Evolutionary conservation across 192 early-diverging fungal species (phyloP).

Genomic region (Linnemannia zychae): DNA sequence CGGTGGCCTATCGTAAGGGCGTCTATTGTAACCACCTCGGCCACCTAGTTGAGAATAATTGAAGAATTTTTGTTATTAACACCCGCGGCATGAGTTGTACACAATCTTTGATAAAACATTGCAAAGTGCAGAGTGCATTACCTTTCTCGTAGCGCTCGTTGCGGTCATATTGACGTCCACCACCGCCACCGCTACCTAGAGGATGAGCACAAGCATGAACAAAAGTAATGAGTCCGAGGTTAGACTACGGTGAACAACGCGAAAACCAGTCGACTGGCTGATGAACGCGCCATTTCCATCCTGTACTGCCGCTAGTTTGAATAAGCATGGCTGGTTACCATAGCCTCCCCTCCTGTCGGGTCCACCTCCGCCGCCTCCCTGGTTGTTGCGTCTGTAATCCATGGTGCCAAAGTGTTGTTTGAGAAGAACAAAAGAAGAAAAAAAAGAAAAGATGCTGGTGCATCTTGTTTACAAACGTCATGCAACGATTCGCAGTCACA

Average conservation of each 20-base stretch:
- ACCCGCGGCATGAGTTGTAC: too few species aligned
- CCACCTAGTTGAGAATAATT: slow-evolving; percentile 18
- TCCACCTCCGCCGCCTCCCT: slow-evolving; percentile 36
- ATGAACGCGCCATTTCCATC: not conserved
- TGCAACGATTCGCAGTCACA: slow-evolving; percentile 7
- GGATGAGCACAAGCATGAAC: not conserved
- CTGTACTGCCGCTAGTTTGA: not conserved
- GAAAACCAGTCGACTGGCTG: not conserved
- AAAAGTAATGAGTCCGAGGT: not conserved
- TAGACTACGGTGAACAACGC: not conserved
- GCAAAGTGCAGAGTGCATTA: not conserved
- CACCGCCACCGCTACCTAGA: slow-evolving; percentile 15
- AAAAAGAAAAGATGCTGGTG: not conserved
- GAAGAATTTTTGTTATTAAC: too few species aligned
- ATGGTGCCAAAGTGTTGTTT: slow-evolving; percentile 16
- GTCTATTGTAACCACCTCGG: slow-evolving; percentile 29
- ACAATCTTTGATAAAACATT: too few species aligned
- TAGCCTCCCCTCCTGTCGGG: slow-evolving; percentile 45
- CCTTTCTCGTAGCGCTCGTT: slow-evolving; percentile 28
- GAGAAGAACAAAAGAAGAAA: not conserved
- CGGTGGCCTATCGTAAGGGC: slow-evolving; percentile 37
- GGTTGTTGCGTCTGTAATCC: slow-evolving; percentile 47
- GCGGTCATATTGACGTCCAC: slow-evolving; percentile 33
- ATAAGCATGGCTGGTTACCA: slow-evolving; percentile 1
- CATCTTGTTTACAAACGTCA: not conserved